Evolutionary conservation across 208 protist species (phyloP).

Genomic region (Tetramitus jugosus): DNA sequence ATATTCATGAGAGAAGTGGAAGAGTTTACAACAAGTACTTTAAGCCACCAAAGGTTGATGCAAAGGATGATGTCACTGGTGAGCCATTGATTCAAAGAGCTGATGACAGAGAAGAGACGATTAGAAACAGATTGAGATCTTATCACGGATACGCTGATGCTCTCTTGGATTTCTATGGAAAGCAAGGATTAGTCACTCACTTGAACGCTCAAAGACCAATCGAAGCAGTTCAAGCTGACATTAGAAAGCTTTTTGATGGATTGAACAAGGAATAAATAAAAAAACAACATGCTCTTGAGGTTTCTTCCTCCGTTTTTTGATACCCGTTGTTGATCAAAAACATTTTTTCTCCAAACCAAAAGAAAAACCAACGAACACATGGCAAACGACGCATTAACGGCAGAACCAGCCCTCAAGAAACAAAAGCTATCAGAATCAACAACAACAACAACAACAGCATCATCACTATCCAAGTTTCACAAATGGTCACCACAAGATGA

Average conservation of each 20-base stretch:
- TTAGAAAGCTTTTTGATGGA: background rate
- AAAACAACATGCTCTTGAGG: too few relatives aligned
- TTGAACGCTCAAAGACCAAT: slow-evolving; percentile 19
- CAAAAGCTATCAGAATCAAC: too few relatives aligned
- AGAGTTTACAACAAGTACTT: slow-evolving; percentile 48
- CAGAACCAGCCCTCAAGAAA: too few relatives aligned
- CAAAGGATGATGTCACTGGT: slow-evolving; percentile 26
- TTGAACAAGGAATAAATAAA: too few relatives aligned
- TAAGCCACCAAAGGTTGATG: slow-evolving; percentile 23
- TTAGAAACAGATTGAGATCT: background rate
- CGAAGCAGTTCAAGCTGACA: background rate
- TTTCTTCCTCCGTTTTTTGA: too few relatives aligned
- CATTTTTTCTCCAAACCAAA: too few relatives aligned
- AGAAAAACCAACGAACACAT: too few relatives aligned
- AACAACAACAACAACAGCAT: too few relatives aligned
- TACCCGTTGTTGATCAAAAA: too few relatives aligned
- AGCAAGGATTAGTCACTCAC: background rate
- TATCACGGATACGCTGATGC: background rate
- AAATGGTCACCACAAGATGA: slow-evolving; percentile 18
- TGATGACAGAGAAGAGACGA: slow-evolving; percentile 9
- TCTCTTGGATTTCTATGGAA: background rate
- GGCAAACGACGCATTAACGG: too few relatives aligned
- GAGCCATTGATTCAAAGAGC: slow-evolving; percentile 19
- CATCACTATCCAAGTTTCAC: too few relatives aligned
- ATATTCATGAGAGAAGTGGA: slow-evolving; percentile 42